Conservation (phyloP, 345 rosid genomes). For the Luvunga scandens region DNA sequence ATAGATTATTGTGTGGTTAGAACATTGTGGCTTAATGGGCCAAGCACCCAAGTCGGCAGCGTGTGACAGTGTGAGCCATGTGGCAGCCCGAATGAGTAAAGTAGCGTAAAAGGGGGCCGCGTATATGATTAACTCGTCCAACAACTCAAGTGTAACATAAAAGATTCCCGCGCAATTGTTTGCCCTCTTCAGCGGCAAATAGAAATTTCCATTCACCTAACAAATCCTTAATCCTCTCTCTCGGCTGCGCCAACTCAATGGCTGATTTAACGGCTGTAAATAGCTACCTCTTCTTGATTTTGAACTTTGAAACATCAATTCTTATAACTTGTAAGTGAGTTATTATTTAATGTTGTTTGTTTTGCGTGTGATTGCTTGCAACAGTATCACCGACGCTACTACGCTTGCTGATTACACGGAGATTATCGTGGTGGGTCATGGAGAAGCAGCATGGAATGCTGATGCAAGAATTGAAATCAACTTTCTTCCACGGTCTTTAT, state of each 20-base stretch:
- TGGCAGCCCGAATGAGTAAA: neutral
- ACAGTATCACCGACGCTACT: neutral
- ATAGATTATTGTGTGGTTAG: neutral
- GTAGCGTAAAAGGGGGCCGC: neutral
- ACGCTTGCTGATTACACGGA: constrained; percentile 13
- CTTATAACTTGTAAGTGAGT: neutral
- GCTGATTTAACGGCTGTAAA: neutral
- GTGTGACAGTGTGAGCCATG: neutral
- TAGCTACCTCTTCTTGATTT: no score
- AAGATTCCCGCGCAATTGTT: constrained; percentile 7
- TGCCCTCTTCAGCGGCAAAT: neutral
- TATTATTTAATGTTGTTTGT: neutral
- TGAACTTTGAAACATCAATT: neutral
- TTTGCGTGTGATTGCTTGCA: neutral
- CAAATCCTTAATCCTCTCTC: neutral
- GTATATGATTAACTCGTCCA: no score
- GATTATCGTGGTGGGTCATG: constrained; percentile 25
- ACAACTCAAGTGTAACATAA: no score
- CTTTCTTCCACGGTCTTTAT: neutral
- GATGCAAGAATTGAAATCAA: constrained; percentile 30
- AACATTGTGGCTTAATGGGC: neutral
- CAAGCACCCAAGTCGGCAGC: neutral
- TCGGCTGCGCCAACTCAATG: neutral
- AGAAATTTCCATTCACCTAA: neutral
- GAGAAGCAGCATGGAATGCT: constrained; percentile 29